Conservation (phyloP, 805 yeast genomes). For the Saturnispora zaruensis region DNA sequence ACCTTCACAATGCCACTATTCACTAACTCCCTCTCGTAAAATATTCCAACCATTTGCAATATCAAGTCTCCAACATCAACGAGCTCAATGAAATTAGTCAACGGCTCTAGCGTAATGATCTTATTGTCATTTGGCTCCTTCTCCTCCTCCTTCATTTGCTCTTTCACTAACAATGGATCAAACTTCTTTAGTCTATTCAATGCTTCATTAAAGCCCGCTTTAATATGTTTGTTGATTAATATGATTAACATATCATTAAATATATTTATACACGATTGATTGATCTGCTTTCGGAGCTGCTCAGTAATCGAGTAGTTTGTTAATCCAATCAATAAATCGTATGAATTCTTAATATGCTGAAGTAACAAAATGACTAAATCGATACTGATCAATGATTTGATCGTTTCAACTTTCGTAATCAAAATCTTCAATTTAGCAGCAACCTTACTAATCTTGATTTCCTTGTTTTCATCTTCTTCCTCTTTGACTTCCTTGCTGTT, state of each 20-base stretch:
- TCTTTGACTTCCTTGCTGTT: conserved; percentile 22
- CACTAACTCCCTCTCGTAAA: conserved; percentile 77
- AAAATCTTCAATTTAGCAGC: conserved; percentile 77
- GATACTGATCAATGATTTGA: conserved; percentile 69
- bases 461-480: conserved; percentile 17
- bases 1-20: conserved; percentile 39
- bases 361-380: conserved; percentile 68
- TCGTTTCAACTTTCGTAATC: conserved; percentile 62
- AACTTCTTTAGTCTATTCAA: conserved; percentile 59
- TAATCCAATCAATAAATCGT: conserved; percentile 49
- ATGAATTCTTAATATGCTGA: conserved; percentile 56
- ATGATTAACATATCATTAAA: conserved; percentile 58
- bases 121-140: conserved; percentile 12
- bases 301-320: conserved; percentile 24
- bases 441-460: conserved; percentile 45
- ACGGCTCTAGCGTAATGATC: conserved; percentile 57
- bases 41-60: conserved; percentile 84
- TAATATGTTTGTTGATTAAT: conserved; percentile 68
- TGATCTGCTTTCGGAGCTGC: conserved; percentile 27
- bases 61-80: conserved; percentile 90
- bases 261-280: conserved; percentile 41
- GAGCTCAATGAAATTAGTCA: conserved; percentile 78
- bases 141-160: conserved; percentile 1
- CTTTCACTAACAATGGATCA: conserved; percentile 41
- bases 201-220: conserved; percentile 79